phyloP scores from a whole-genome alignment of 2,329 filamentous ascomycete genomes.

The Claviceps monticola region DNA sequence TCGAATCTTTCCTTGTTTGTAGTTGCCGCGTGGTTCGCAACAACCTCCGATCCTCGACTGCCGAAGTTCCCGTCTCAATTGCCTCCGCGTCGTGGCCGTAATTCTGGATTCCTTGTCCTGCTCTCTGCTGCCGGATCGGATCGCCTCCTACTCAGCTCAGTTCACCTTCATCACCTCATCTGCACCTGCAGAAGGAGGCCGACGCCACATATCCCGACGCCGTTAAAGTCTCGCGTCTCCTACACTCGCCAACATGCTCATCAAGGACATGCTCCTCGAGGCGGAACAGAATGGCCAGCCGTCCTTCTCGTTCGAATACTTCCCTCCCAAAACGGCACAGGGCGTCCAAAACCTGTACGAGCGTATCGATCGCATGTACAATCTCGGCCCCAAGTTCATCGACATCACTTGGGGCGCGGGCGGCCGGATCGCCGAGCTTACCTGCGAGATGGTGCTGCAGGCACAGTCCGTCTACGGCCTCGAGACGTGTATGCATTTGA shows the following conservation, averaged over 20 bases:
- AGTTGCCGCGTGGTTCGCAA: no score
- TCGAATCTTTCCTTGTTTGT: not conserved
- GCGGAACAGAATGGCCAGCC: conserved; percentile 66
- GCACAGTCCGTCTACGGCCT: conserved; percentile 90
- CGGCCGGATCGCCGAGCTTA: conserved; percentile 78
- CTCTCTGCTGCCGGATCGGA: no score
- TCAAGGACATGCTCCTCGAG: conserved; percentile 79
- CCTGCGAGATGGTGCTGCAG: conserved; percentile 93
- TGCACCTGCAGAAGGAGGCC: no score
- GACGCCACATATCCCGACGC: not conserved
- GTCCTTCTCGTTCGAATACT: conserved; percentile 98
- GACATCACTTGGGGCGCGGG: conserved; percentile 98
- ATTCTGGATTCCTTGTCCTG: no score
- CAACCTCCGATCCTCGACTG: no score
- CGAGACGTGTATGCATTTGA: conserved; percentile 98
- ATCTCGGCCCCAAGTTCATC: conserved; percentile 86
- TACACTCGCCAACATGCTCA: conserved; percentile 61
- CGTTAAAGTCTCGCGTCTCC: not conserved
- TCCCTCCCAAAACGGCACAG: conserved; percentile 92
- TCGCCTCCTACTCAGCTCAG: no score
- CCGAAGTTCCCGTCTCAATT: no score
- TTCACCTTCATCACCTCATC: no score
- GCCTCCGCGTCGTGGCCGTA: no score
- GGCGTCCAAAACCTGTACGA: conserved; percentile 99
- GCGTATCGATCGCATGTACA: conserved; percentile 98